A percentile compares a stretch with the other conserved stretches of the same genome.
Evolutionary conservation across 345 rosid species (phyloP).

Genomic region (Eucalyptus curtisii): DNA sequence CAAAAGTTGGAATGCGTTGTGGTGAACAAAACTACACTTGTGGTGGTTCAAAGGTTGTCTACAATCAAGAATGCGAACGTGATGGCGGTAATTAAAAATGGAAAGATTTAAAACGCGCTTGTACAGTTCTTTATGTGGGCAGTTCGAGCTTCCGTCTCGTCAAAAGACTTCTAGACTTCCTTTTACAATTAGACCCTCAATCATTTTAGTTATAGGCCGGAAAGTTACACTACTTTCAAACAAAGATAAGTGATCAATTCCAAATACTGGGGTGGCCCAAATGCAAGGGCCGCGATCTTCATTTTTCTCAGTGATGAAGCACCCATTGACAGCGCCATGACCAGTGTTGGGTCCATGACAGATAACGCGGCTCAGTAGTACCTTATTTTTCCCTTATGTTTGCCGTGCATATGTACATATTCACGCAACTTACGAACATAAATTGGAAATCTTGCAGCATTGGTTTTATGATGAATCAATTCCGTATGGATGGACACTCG

Average conservation of each 20-base stretch:
- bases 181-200: constrained; percentile 31
- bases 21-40: constrained; percentile 25
- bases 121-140: not conserved
- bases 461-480: not conserved
- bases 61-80: constrained; percentile 46
- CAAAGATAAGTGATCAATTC: constrained; percentile 32
- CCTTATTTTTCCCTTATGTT: not conserved
- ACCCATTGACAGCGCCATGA: constrained; percentile 7
- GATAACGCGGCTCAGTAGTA: constrained; percentile 12
- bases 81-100: constrained; percentile 42
- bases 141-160: not conserved
- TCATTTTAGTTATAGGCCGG: constrained; percentile 36
- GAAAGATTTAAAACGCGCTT: not conserved
- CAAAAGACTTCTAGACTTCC: constrained; percentile 4
- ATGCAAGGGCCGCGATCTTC: constrained; percentile 25
- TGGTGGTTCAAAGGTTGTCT: constrained; percentile 42
- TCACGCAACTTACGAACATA: not conserved
- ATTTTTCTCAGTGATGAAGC: constrained; percentile 30
- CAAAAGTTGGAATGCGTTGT: constrained; percentile 30
- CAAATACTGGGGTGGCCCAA: constrained; percentile 46
- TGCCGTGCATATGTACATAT: not conserved
- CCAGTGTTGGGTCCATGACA: constrained; percentile 3
- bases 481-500: not conserved
- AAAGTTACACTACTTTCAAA: constrained; percentile 35
- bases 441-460: no score